Percentiles rank a stretch among this genome's conserved stretches.
Conservation (phyloP, 2,329 filamentous ascomycete genomes). For the Chaetomiaceae sp. region DNA sequence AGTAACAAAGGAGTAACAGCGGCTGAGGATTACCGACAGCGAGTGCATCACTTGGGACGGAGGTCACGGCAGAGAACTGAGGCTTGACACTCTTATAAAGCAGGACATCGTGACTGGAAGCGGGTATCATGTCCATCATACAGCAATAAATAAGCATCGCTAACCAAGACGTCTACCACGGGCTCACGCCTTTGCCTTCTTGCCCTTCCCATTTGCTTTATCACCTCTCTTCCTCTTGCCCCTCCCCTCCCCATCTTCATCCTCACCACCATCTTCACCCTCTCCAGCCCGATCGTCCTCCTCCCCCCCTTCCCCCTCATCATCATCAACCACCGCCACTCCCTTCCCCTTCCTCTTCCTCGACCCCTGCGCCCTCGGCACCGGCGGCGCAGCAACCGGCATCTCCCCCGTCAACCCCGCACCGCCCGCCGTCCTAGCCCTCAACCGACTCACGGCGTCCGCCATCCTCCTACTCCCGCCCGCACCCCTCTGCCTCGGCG, state of each 20-base stretch:
- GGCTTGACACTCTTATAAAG: too few relatives aligned
- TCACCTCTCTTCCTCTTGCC: constrained; percentile 13
- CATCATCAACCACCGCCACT: constrained; percentile 9
- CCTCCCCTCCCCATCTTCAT: constrained; percentile 7
- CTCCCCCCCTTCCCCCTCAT: constrained; percentile 1
- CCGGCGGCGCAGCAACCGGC: constrained; percentile 19
- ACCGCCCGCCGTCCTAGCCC: constrained; percentile 21
- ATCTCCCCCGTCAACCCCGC: constrained; percentile 12
- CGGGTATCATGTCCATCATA: too few relatives aligned
- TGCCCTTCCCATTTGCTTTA: constrained; percentile 24
- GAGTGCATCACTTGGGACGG: too few relatives aligned
- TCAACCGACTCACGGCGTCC: constrained; percentile 31
- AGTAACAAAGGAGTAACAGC: too few relatives aligned
- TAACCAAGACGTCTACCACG: too few relatives aligned
- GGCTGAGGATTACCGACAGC: too few relatives aligned
- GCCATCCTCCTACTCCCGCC: constrained; percentile 31
- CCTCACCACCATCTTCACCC: constrained; percentile 8
- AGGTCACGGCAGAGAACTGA: too few relatives aligned
- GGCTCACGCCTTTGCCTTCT: constrained; percentile 25
- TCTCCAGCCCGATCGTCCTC: constrained; percentile 8
- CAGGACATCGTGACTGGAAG: too few relatives aligned
- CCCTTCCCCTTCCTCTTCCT: constrained; percentile 29
- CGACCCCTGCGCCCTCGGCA: constrained; percentile 28
- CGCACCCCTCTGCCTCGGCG: constrained; percentile 24
- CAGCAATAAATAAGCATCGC: too few relatives aligned